phyloP scores from a whole-genome alignment of 148 eudicot species.

The Chenopodium quinoa region DNA sequence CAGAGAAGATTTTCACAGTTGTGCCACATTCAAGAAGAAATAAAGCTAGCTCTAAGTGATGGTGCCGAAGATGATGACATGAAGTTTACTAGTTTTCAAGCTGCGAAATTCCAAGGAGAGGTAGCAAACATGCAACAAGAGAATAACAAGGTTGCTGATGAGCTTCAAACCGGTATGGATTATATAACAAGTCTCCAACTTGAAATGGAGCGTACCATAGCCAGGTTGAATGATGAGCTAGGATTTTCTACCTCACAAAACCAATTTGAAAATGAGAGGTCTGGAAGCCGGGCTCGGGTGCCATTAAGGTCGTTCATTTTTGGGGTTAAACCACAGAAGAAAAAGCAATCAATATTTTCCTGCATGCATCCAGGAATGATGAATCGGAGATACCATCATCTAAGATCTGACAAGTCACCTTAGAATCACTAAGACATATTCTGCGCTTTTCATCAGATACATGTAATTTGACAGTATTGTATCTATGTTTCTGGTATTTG shows the following conservation, averaged over 20 bases:
- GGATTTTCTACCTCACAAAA: conserved; percentile 38
- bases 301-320: conserved; percentile 79
- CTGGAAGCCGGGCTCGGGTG: conserved; percentile 35
- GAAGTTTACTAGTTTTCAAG: conserved; percentile 75
- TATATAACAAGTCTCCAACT: conserved; percentile 52
- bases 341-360: conserved; percentile 60
- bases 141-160: conserved; percentile 74
- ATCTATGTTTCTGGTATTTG: conserved; percentile 16
- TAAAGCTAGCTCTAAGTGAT: conserved; percentile 52
- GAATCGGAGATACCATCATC: conserved; percentile 36
- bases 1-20: conserved; percentile 53
- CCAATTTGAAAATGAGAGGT: conserved; percentile 32
- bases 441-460: conserved; percentile 16
- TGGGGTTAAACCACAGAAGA: conserved; percentile 64
- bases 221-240: conserved; percentile 52
- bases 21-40: conserved; percentile 63
- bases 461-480: conserved; percentile 22
- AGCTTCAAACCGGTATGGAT: conserved; percentile 72
- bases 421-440: conserved; percentile 3
- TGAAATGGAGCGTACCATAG: conserved; percentile 56
- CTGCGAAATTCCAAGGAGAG: conserved; percentile 92
- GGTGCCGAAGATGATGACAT: conserved; percentile 68
- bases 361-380: conserved; percentile 47
- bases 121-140: conserved; percentile 92
- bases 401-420: conserved; percentile 30